Evolutionary conservation across 148 eudicot genomes (phyloP).

Genomic region (Salicornia ramosissima): DNA sequence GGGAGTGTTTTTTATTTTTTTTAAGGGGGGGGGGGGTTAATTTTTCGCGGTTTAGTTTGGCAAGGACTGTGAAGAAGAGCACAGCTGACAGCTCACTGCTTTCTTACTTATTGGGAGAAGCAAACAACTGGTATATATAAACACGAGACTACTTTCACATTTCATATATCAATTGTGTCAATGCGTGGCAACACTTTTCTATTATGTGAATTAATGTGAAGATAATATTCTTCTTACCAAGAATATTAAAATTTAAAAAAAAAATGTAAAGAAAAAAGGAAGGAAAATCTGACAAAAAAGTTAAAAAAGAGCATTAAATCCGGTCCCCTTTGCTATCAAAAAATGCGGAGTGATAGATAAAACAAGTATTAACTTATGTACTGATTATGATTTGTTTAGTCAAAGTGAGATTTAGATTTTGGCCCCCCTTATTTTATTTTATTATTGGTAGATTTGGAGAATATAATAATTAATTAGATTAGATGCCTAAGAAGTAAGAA

Average conservation of each 20-base stretch:
- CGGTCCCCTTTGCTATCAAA: constrained; percentile 15
- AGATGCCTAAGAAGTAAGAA: too few relatives aligned
- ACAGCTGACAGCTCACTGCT: background rate
- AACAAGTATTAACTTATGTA: too few relatives aligned
- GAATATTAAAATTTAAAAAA: background rate
- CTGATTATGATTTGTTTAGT: background rate
- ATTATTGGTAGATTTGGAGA: too few relatives aligned
- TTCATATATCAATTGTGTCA: constrained; percentile 13
- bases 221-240: too few relatives aligned
- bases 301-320: constrained; percentile 15
- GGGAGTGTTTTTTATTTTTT: too few relatives aligned
- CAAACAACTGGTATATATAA: background rate
- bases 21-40: background rate
- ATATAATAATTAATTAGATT: too few relatives aligned
- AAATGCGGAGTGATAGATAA: background rate
- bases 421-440: background rate
- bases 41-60: constrained; percentile 20
- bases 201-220: background rate
- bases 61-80: constrained; percentile 10
- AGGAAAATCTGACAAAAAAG: constrained; percentile 17
- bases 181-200: background rate
- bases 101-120: constrained; percentile 16
- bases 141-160: constrained; percentile 7
- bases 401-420: constrained; percentile 17
- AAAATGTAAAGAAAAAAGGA: background rate